Base-by-base conservation (phyloP, 164 flowering plant species). In the Dillenia turbinata region DNA sequence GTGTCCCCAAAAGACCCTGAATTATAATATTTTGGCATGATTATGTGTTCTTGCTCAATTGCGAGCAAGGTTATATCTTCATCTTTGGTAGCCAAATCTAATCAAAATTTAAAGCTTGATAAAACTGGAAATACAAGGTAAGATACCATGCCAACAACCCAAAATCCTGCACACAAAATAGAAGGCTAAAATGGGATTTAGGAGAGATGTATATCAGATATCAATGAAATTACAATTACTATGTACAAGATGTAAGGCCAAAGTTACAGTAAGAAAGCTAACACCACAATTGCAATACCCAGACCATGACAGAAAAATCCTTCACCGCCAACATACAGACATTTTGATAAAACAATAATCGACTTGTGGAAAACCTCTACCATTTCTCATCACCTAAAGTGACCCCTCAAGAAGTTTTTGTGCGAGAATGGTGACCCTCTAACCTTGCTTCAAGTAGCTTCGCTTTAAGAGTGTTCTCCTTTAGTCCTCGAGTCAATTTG, bases 401-500 rank as follows among this genome's bases (percentile, higher is more conserved):
- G 63, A 54, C 59, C 66, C 73, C 57, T 70, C 77, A 16, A 19
- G 73, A 63, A 61, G 77, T 52, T 75, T 70, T 84, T 17, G 75
- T 49, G 15, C 79, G 79, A 54, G 80, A 69, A 0, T 64, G 77
- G 73, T 72, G 83, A 19, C 78, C 79, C 60, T 86, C 90, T 61
- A 82, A 44, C 67, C 92, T 81, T 19, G 97, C 97, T 74, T 91
- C 97, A 9, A 88, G 83, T 48, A 91, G 79, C 74, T 77, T 87
- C 13, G 89, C 86, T 74, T 82, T 79, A 74, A 92, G 76, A 1
- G 92, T 79, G 59, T 78, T 76, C 56, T 79, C 85, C 81, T 77
- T 85, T 15, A 64, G 0, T 11, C 72, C 69, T 51, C 13, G 54
- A 12, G 71, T 66, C 75, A 59, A 59, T 57, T 65, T 78, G 12